phyloP scores from a whole-genome alignment of 768 basidiomycete species.

The Cyathus striatus region DNA sequence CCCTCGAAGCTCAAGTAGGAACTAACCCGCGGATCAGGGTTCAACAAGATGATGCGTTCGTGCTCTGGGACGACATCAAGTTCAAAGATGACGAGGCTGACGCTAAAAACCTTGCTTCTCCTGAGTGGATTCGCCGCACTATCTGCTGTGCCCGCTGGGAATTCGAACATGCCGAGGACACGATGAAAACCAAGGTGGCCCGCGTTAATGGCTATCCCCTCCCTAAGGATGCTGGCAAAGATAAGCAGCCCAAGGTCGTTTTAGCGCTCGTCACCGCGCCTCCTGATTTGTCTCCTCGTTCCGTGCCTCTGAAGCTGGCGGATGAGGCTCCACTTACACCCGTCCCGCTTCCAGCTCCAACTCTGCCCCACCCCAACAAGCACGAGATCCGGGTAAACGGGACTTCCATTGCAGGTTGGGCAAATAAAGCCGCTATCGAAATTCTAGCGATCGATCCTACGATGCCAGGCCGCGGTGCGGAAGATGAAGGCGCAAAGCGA shows the following conservation, averaged over 20 bases:
- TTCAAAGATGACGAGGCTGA: slow-evolving; percentile 35
- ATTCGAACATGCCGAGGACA: slow-evolving; percentile 41
- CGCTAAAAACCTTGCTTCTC: slow-evolving; percentile 36
- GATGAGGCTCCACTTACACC: slow-evolving; percentile 35
- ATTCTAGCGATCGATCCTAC: slow-evolving; percentile 51
- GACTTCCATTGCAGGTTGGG: slow-evolving; percentile 62
- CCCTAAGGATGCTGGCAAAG: background rate
- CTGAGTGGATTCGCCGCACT: slow-evolving; percentile 82
- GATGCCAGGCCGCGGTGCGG: slow-evolving; percentile 24
- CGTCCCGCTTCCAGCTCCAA: slow-evolving; percentile 63
- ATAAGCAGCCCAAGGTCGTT: slow-evolving; percentile 42
- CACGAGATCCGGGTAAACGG: slow-evolving; percentile 66
- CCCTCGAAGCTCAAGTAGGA: slow-evolving; percentile 85
- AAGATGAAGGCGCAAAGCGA: slow-evolving; percentile 24
- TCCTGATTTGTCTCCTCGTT: slow-evolving; percentile 28
- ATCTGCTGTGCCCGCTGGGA: slow-evolving; percentile 84
- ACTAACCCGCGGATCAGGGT: slow-evolving; percentile 77
- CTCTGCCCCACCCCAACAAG: slow-evolving; percentile 42
- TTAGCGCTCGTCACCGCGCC: slow-evolving; percentile 48
- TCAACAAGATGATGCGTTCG: slow-evolving; percentile 78
- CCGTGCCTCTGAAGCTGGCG: slow-evolving; percentile 19
- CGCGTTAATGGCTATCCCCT: background rate
- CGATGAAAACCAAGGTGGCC: slow-evolving; percentile 7
- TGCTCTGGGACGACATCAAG: slow-evolving; percentile 71
- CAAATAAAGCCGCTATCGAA: slow-evolving; percentile 52